Base-by-base conservation (phyloP, 306 rosid genomes). In the Castanea mollissima region DNA sequence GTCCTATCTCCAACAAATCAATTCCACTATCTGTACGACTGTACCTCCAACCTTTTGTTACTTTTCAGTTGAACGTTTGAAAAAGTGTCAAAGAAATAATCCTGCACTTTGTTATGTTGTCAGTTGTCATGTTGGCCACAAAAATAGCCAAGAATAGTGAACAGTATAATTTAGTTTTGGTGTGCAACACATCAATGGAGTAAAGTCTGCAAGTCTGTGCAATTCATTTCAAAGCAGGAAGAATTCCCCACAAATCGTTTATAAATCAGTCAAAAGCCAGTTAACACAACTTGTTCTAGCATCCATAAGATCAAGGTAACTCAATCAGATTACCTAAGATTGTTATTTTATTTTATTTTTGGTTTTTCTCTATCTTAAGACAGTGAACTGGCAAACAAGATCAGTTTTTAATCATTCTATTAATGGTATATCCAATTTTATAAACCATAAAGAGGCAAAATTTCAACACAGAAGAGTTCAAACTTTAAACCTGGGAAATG, bases 401-500 rank as follows among this genome's bases (percentile, higher is more conserved):
- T 59, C 16, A 59, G 49, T 19, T 69, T 19, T 4, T 0, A 38
- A 38, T 41, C 74, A 41, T 38, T 41, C 74, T 19, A 5, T 6
- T 63, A 9, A 21, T 11, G 16, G 16, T 12, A 64, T 16, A 16
- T 31, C 70, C 44, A 65, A 31, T 29, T 27, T 18, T 16, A 31
- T 65, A 65, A 65, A 65, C 74, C 54, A 19, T n/a, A 18, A 21
- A 41, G 21, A 19, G 4, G 49, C 6, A n/a, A 16, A 34, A 20
- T 68, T 68, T 8, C 52, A 70, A 23, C 32, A n/a, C 56, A 77
- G 77, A 41, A 41, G 46, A 41, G 46, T 41, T 41, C 8, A 41
- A 41, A 41, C 12, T 69, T 29, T 55, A 69, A 73, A 79, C 78
- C 16, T 38, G 71, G 55, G 78, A 74, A 73, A 55, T 34, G 67